Conservation (phyloP, 1,284 basidiomycete species). For the Microbotryum silenes-acaulis region DNA sequence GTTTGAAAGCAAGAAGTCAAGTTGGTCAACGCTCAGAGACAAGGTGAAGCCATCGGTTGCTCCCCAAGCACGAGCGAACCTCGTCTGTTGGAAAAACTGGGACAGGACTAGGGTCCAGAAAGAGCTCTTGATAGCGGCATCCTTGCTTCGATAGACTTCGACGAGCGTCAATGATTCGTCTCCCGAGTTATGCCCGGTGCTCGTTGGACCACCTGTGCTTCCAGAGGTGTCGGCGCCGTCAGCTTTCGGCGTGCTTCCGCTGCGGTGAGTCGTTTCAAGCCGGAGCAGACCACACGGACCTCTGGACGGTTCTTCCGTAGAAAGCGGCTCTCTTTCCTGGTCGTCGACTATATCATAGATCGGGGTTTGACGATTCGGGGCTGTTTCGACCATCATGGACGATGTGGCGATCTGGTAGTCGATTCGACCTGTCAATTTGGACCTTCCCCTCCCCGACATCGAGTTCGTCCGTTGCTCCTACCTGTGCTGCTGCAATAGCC, state of each 20-base stretch:
- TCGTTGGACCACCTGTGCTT: too few species aligned
- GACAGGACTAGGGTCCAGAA: conserved; percentile 15
- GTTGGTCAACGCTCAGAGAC: too few species aligned
- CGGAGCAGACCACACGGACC: not conserved
- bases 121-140: conserved; percentile 8
- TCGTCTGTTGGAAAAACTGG: conserved; percentile 24
- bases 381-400: conserved; percentile 14
- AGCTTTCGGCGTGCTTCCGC: not conserved
- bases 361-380: not conserved
- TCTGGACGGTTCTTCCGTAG: not conserved
- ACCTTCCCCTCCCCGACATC: too few species aligned
- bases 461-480: not conserved
- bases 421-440: not conserved
- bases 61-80: too few species aligned
- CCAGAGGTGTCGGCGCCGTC: not conserved
- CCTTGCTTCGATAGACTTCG: conserved; percentile 14
- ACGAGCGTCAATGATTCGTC: conserved; percentile 5
- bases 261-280: not conserved
- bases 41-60: conserved; percentile 10
- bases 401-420: conserved; percentile 10
- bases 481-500: conserved; percentile 10
- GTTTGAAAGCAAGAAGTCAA: not conserved
- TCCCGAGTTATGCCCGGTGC: too few species aligned
- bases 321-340: conserved; percentile 17
- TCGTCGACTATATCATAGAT: conserved; percentile 3